Base-by-base conservation (phyloP, 1,284 basidiomycete genomes). In the Ustilago crameri region DNA sequence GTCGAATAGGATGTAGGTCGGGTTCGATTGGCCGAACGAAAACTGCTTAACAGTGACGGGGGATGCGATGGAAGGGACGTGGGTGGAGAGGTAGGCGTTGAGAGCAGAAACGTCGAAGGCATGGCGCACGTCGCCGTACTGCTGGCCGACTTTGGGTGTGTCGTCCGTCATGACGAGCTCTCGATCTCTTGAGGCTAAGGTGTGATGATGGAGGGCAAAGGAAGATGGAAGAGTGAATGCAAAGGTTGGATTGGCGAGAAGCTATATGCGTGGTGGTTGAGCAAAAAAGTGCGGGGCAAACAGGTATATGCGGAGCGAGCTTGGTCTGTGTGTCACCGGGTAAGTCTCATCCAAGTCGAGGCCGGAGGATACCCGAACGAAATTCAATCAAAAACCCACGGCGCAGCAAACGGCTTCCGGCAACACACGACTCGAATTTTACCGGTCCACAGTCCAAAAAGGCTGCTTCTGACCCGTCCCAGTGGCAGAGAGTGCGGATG, bases 31-130 rank as follows among this genome's bases (percentile, higher is more conserved):
- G 22, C 80, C 83, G 41, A 68, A 86, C 84, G 92, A 92, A 86
- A 97, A 97, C 84, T 98, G 95, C 85, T 95, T 91, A 26, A 95
- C 89, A 20, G 86, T 85, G 9, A 95, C 88, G 0, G 93, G 92
- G 1, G 88, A 84, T 30, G 84, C 84, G 62, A 95, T 87, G 0
- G 84, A 85, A 8, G 86, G 82, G 2, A 91, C 88, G 74, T 88
- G 84, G 60, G 85, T 82, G 51, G 84, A 2, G 9, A 96, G 87
- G 82, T 93, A 96, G 14, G 83, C 15, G 52, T 79, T 79, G 15
- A 79, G 65, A 4, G 56, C 58, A 23, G 42, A 41, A 0, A 73
- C 41, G 56, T 79, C 43, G 37, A 79, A 57, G 7, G 57, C n/a
- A 27, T 80, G 78, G 1, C 78, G 67, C 17, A 80, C 59, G 9